These are phyloP conservation scores for Biscutella laevigata DNA, from an alignment of 441 rosid genomes.

Conservation along the genomic window DNA sequence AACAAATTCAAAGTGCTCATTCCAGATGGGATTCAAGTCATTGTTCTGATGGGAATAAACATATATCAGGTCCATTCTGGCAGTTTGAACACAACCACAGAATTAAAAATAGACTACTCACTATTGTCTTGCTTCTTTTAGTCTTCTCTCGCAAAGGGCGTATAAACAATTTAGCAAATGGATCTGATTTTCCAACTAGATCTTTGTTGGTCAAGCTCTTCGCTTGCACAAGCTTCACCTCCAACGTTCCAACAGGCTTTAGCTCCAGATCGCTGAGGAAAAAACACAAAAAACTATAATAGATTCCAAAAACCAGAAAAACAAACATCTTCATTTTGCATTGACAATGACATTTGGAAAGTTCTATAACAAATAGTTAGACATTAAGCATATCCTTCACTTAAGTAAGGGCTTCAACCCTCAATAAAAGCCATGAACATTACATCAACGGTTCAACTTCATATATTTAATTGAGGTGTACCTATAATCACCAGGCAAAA, in stretches of 20 bases:
- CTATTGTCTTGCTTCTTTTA: constrained; percentile 75
- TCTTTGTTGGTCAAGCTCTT: constrained; percentile 78
- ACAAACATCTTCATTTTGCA: too few species aligned
- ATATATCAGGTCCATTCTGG: constrained; percentile 4
- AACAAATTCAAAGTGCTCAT: constrained; percentile 79
- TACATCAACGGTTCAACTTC: constrained; percentile 4
- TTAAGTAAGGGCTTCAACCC: background rate
- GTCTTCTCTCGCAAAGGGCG: constrained; percentile 73
- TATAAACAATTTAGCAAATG: constrained; percentile 62
- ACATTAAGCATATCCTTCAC: background rate
- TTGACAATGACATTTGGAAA: background rate
- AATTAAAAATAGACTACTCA: constrained; percentile 30
- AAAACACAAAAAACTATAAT: constrained; percentile 6
- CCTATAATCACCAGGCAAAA: constrained; percentile 95
- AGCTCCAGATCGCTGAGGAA: constrained; percentile 65
- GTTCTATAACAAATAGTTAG: background rate
- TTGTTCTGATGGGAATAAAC: constrained; percentile 50
- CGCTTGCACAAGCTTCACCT: constrained; percentile 95
- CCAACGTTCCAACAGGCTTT: constrained; percentile 85
- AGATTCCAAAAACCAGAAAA: constrained; percentile 3
- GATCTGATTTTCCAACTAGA: constrained; percentile 91
- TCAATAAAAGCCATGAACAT: background rate
- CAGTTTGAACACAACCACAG: background rate
- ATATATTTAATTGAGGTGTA: constrained; percentile 23
- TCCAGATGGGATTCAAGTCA: constrained; percentile 90